phyloP scores from a whole-genome alignment of 164 flowering plant species.

The Vitis amurensis region DNA sequence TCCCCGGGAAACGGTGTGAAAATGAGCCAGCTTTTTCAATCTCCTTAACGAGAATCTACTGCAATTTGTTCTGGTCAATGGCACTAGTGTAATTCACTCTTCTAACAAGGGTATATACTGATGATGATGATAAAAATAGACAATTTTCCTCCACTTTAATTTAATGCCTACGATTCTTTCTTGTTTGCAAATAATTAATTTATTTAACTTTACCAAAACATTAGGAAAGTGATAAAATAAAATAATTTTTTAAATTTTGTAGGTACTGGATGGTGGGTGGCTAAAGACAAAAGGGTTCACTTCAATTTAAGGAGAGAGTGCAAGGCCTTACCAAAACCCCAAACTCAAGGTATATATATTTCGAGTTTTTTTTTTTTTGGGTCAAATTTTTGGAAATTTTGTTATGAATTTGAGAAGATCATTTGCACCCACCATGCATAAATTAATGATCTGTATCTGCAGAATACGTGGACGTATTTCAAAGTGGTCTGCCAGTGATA shows the following conservation, averaged over 20 bases:
- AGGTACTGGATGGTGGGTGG: conserved; percentile 14
- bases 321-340: conserved; percentile 36
- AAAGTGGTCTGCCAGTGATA: conserved; percentile 27
- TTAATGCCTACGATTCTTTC: too few species aligned
- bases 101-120: too few species aligned
- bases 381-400: background rate
- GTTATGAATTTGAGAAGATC: background rate
- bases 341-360: conserved; percentile 22
- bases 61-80: too few species aligned
- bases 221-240: background rate
- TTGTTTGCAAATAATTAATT: background rate
- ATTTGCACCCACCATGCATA: too few species aligned
- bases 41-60: too few species aligned
- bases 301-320: conserved; percentile 12
- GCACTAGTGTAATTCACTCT: too few species aligned
- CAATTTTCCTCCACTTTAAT: too few species aligned
- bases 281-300: conserved; percentile 9
- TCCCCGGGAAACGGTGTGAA: background rate
- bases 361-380: background rate
- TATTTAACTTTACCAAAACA: background rate
- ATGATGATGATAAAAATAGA: too few species aligned
- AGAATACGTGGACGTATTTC: conserved; percentile 21
- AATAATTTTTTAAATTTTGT: background rate
- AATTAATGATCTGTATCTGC: background rate
- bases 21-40: background rate